A percentile compares a stretch with the other conserved stretches of the same genome.
Conservation (phyloP, 345 rosid species). For the Camelina hispida region DNA sequence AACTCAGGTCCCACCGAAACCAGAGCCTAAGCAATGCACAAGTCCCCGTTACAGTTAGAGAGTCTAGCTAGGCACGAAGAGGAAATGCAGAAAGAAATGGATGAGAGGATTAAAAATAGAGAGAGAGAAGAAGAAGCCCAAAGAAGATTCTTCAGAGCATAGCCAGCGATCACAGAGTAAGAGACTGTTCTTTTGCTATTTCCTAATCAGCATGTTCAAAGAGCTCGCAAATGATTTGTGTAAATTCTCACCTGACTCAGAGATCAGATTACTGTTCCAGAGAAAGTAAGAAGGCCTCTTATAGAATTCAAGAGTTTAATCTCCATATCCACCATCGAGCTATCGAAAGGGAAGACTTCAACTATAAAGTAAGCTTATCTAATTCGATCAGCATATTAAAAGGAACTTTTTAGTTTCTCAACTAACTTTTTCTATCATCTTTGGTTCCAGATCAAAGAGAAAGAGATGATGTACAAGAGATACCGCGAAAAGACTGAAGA, state of each 20-base stretch:
- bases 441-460: constrained; percentile 70
- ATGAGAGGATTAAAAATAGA: constrained; percentile 62
- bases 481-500: constrained; percentile 76
- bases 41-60: constrained; percentile 81
- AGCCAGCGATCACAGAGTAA: constrained; percentile 69
- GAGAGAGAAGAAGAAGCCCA: constrained; percentile 64
- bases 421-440: constrained; percentile 16
- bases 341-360: constrained; percentile 50
- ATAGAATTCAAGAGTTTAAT: constrained; percentile 65
- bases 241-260: constrained; percentile 41
- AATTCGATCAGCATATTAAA: neutral
- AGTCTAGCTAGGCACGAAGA: constrained; percentile 74
- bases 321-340: constrained; percentile 64
- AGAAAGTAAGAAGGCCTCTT: constrained; percentile 69
- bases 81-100: constrained; percentile 70
- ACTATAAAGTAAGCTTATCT: neutral
- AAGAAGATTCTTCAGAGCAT: constrained; percentile 71
- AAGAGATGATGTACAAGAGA: constrained; percentile 73
- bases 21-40: constrained; percentile 76
- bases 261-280: constrained; percentile 73
- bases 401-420: neutral
- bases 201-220: neutral
- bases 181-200: constrained; percentile 1
- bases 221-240: neutral
- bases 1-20: constrained; percentile 70